Evolutionary conservation across 2,329 filamentous ascomycete species (phyloP), one percentile per base, ranked within the genome.

Genomic region (Cladophialophora carrionii): DNA sequence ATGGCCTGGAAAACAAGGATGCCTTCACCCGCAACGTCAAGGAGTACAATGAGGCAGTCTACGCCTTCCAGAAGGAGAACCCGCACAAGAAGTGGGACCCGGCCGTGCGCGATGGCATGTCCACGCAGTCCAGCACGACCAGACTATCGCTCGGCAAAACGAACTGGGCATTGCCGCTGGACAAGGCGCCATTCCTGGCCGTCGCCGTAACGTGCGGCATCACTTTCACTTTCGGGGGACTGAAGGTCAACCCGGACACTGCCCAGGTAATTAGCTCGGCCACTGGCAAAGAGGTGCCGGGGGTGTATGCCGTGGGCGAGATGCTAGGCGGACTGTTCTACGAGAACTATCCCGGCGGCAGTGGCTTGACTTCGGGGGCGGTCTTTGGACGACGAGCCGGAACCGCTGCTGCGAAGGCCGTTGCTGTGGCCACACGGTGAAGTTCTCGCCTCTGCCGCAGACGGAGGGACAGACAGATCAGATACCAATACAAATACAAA

Each of bases 141-240:
- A 69, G 73, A 0, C 74, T 89, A 8, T 56, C 72, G 0, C 72
- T 87, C 8, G 77, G 82, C 0, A 90, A 90, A 76, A 84, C 85
- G 0, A 90, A 90, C 68, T 90, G 87, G 88, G 87, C 87, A 0
- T 69, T 86, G 5, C 82, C 87, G 0, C 70, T 90, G 7, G 79
- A 82, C 43, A 73, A 84, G 67, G 77, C 78, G 0, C 87, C 87
- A 0, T 90, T 86, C 70, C 74, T 87, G 26, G 87, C 87, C 0
- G 83, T 90, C 53, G 85, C 85, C 68, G 86, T 90, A 2, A 84
- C 83, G 3, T 86, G 85, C 53, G 88, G 88, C 1, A 82, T 90
- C 17, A 89, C 87, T 0, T 90, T 90, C 69, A 90, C 87, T 0
- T 90, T 90, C 76, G 88, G 87, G 0, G 87, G 88, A 0, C 74